A percentile compares a stretch with the other conserved stretches of the same genome.
These are phyloP conservation scores for Phytophthora constricta DNA, from an alignment of 352 stramenopile genomes.

Conservation along the genomic window DNA sequence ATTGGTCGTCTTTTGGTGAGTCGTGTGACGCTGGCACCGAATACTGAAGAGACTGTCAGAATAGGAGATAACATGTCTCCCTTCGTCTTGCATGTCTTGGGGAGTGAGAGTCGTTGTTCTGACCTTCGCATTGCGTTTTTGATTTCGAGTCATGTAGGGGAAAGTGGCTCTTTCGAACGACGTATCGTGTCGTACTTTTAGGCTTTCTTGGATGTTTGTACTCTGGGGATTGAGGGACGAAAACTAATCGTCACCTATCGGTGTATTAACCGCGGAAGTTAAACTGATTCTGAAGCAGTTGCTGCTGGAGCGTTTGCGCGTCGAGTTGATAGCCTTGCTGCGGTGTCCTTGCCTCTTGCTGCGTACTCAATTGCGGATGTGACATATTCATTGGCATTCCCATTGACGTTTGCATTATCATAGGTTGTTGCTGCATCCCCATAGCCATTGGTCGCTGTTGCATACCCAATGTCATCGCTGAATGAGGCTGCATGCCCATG, in stretches of 20 bases:
- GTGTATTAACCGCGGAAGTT: slow-evolving; percentile 20
- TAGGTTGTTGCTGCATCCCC: background rate
- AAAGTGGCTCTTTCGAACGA: background rate
- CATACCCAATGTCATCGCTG: slow-evolving; percentile 26
- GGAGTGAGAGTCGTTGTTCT: no score
- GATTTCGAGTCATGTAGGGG: no score
- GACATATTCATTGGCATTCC: slow-evolving; percentile 1
- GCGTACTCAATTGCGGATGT: background rate
- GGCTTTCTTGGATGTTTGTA: background rate
- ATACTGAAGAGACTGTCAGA: background rate
- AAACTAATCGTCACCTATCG: background rate
- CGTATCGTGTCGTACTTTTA: background rate
- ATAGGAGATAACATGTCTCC: no score
- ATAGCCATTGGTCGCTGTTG: background rate
- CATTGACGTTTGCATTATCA: background rate
- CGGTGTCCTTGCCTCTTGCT: slow-evolving; percentile 24
- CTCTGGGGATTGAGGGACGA: background rate
- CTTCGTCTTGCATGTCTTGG: no score
- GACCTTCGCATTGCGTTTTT: no score
- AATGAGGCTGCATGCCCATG: slow-evolving; percentile 18
- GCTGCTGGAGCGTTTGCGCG: slow-evolving; percentile 31
- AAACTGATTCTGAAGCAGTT: slow-evolving; percentile 20
- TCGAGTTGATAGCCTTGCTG: slow-evolving; percentile 22
- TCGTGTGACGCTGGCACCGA: background rate
- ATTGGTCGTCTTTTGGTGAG: background rate